A percentile compares a stretch with the other conserved stretches of the same genome.
Evolutionary conservation across 2,329 filamentous ascomycete species (phyloP).

Genomic region (Tolypocladium cylindrosporum): DNA sequence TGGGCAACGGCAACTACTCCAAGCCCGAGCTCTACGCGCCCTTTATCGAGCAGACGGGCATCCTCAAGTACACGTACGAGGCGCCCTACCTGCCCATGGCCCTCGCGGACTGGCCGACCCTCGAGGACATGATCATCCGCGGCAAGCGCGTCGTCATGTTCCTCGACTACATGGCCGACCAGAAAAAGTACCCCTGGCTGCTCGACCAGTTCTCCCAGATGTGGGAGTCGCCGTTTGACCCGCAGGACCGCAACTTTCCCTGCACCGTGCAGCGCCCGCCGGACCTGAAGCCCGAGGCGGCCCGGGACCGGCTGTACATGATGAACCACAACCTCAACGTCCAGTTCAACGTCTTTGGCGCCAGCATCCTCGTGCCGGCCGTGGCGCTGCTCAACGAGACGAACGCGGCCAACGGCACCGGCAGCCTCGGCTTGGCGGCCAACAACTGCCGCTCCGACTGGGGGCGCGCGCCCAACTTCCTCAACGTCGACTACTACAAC

Average conservation of each 20-base stretch:
- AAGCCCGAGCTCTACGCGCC: slow-evolving; percentile 51
- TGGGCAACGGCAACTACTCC: slow-evolving; percentile 77
- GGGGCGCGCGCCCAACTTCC: slow-evolving; percentile 62
- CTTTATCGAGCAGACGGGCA: slow-evolving; percentile 61
- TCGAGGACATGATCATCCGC: slow-evolving; percentile 63
- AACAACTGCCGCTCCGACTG: slow-evolving; percentile 53
- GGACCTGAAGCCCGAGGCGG: slow-evolving; percentile 41
- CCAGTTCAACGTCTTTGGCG: slow-evolving; percentile 56
- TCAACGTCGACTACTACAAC: slow-evolving; percentile 84
- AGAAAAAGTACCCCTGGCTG: slow-evolving; percentile 69
- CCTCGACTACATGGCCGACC: slow-evolving; percentile 77
- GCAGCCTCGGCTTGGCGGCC: slow-evolving; percentile 55
- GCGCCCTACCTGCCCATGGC: slow-evolving; percentile 63
- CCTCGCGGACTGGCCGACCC: slow-evolving; percentile 71
- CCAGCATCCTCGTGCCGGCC: slow-evolving; percentile 60
- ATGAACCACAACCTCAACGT: slow-evolving; percentile 88
- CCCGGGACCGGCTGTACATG: slow-evolving; percentile 61
- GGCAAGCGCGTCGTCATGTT: slow-evolving; percentile 69
- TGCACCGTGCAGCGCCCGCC: slow-evolving; percentile 73
- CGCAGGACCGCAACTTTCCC: slow-evolving; percentile 53
- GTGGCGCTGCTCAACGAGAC: slow-evolving; percentile 60
- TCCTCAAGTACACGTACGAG: slow-evolving; percentile 63
- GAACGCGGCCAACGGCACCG: slow-evolving; percentile 55
- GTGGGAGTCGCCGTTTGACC: slow-evolving; percentile 88
- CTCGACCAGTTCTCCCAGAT: slow-evolving; percentile 80